phyloP scores from a whole-genome alignment of 2,329 filamentous ascomycete species.

The Tolypocladium guangdongense region DNA sequence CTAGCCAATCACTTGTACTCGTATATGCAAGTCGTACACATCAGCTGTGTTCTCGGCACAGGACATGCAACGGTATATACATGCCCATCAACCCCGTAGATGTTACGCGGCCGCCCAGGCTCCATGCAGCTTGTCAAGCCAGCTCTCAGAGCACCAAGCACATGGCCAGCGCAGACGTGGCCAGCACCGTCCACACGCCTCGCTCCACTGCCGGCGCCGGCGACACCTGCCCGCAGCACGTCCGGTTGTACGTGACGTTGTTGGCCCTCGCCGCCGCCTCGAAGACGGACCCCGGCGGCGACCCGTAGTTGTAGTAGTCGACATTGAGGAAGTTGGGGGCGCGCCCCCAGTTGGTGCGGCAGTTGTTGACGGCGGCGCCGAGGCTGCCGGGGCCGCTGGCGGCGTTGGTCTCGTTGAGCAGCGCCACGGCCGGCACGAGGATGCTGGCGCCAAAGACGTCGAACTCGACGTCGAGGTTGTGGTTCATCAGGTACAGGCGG shows the following conservation, averaged over 20 bases:
- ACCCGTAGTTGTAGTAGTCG: slow-evolving; percentile 72
- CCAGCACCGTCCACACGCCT: background rate
- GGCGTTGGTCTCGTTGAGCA: slow-evolving; percentile 63
- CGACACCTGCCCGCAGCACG: slow-evolving; percentile 41
- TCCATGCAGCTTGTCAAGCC: too few species aligned
- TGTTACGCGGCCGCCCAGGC: background rate
- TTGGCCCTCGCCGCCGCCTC: slow-evolving; percentile 59
- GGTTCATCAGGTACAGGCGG: slow-evolving; percentile 74
- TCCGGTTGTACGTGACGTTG: slow-evolving; percentile 55
- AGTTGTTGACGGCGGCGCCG: slow-evolving; percentile 52
- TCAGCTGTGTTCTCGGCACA: background rate
- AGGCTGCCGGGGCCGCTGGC: slow-evolving; percentile 54
- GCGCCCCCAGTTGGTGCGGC: slow-evolving; percentile 48
- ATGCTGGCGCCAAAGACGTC: slow-evolving; percentile 51
- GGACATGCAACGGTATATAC: background rate
- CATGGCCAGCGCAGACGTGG: background rate
- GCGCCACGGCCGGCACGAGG: slow-evolving; percentile 59
- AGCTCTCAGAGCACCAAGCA: background rate
- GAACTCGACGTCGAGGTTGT: slow-evolving; percentile 79
- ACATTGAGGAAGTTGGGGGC: slow-evolving; percentile 72
- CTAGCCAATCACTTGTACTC: too few species aligned
- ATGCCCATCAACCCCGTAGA: background rate
- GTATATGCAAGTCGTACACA: background rate
- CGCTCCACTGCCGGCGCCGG: slow-evolving; percentile 6
- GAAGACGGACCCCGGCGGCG: slow-evolving; percentile 61